A percentile compares a stretch with the other conserved stretches of the same genome.
Conservation (phyloP, 345 rosid genomes). For the Lepidium sativum region DNA sequence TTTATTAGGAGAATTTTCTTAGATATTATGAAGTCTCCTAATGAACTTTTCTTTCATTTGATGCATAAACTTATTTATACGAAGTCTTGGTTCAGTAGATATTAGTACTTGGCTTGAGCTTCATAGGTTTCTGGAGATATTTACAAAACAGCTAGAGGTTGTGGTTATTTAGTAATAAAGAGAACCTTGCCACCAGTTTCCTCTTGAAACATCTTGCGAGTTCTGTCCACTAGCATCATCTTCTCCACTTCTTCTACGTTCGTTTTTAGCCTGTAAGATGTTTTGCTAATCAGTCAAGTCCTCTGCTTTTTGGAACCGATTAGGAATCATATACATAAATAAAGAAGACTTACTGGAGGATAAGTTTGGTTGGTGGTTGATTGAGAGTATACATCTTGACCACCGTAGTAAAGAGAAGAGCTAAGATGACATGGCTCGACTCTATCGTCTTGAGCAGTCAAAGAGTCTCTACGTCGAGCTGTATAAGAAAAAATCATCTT, state of each 20-base stretch:
- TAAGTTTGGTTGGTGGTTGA: conserved; percentile 40
- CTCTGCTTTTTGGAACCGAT: not conserved
- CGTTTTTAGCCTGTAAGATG: conserved; percentile 29
- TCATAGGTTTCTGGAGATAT: conserved; percentile 4
- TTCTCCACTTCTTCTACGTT: conserved; percentile 39
- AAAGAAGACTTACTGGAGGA: conserved; percentile 45
- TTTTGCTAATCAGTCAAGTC: not conserved
- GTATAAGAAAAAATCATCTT: not conserved
- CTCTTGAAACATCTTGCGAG: conserved; percentile 71
- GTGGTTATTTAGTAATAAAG: conserved; percentile 63
- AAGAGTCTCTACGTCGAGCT: conserved; percentile 36
- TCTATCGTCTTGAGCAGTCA: conserved; percentile 7
- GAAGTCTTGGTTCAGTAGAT: conserved; percentile 11
- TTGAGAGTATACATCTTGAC: conserved; percentile 68
- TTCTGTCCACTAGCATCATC: conserved; percentile 50
- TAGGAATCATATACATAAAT: not conserved
- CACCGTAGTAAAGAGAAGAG: conserved; percentile 91
- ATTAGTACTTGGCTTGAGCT: conserved; percentile 16
- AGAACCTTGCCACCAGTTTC: conserved; percentile 99
- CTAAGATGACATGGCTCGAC: conserved; percentile 62
- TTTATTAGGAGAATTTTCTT: conserved; percentile 11
- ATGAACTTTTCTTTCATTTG: not conserved
- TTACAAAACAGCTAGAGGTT: conserved; percentile 9
- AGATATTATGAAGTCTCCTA: conserved; percentile 4
- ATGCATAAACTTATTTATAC: conserved; percentile 14